Evolutionary conservation across 2,329 filamentous ascomycete species (phyloP).

Genomic region (Aspergillus ochraceus): DNA sequence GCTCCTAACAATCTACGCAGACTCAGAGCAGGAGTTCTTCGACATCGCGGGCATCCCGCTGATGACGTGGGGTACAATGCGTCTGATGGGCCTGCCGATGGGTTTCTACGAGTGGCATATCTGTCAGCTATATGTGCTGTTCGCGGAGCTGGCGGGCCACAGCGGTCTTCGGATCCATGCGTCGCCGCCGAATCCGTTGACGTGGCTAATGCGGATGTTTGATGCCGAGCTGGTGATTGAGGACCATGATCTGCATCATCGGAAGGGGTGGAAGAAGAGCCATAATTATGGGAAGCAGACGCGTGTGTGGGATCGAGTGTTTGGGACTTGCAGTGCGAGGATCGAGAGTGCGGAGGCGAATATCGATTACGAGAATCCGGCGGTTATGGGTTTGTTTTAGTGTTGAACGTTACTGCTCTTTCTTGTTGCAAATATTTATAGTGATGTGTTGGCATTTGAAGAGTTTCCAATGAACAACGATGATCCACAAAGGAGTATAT

Average conservation of each 20-base stretch:
- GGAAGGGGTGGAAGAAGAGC: constrained; percentile 30
- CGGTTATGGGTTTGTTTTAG: not conserved
- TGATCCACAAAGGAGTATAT: not conserved
- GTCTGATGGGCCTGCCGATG: constrained; percentile 38
- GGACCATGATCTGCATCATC: constrained; percentile 41
- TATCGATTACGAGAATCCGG: constrained; percentile 26
- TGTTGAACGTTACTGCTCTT: not conserved
- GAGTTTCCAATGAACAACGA: not conserved
- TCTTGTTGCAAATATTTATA: not conserved
- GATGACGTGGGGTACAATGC: constrained; percentile 36
- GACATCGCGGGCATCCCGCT: constrained; percentile 43
- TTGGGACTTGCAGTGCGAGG: constrained; percentile 32
- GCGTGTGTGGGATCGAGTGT: constrained; percentile 33
- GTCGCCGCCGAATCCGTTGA: constrained; percentile 32
- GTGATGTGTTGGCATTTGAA: too few species aligned
- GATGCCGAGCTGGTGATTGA: constrained; percentile 42
- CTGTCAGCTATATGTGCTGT: constrained; percentile 44
- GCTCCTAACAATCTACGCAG: constrained; percentile 41
- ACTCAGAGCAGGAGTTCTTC: constrained; percentile 41
- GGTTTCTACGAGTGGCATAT: constrained; percentile 49
- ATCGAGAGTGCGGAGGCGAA: constrained; percentile 34
- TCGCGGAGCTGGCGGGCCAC: constrained; percentile 17
- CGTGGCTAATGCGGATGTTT: constrained; percentile 32
- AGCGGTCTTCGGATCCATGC: constrained; percentile 30
- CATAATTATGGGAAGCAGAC: constrained; percentile 29